Percentiles rank a stretch among this genome's conserved stretches.
These are phyloP conservation scores for Termitomyces sp. DNA, from an alignment of 768 basidiomycete genomes.

Conservation along the genomic window DNA sequence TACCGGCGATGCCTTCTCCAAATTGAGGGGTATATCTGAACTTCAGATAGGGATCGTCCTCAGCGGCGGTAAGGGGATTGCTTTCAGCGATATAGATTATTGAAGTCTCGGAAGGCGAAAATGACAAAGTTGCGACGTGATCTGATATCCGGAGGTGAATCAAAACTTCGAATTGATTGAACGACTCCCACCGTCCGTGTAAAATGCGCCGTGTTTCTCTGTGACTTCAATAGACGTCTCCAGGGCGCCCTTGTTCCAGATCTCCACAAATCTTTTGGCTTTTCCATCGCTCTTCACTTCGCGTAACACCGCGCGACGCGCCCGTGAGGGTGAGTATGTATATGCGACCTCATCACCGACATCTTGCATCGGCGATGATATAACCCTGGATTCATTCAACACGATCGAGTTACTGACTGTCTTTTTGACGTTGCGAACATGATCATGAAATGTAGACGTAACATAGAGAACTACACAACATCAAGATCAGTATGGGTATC, in stretches of 20 bases:
- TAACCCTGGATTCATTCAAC: conserved; percentile 13
- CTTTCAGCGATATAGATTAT: conserved; percentile 60
- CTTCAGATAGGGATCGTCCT: conserved; percentile 32
- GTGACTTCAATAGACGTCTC: conserved; percentile 51
- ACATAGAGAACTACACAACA: conserved; percentile 34
- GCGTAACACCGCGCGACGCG: conserved; percentile 41
- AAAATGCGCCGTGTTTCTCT: conserved; percentile 52
- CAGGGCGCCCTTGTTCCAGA: conserved; percentile 44
- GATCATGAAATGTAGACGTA: conserved; percentile 43
- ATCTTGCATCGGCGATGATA: conserved; percentile 27
- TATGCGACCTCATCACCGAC: conserved; percentile 33
- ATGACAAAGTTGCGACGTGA: conserved; percentile 43
- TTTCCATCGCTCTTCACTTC: conserved; percentile 31
- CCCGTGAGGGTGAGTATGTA: conserved; percentile 35
- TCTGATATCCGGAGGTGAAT: conserved; percentile 28
- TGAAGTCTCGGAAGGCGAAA: conserved; percentile 45
- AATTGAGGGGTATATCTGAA: conserved; percentile 56
- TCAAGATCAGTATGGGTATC: background rate
- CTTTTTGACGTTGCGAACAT: conserved; percentile 42
- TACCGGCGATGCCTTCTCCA: conserved; percentile 56
- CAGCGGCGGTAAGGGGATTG: conserved; percentile 25
- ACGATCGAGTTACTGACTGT: conserved; percentile 35
- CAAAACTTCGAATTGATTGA: background rate
- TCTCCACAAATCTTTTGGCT: conserved; percentile 51
- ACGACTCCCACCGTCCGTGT: conserved; percentile 48